Evolutionary conservation across 352 stramenopile species (phyloP), one percentile per base, ranked within the genome.

Genomic region (Phytopythium delawarense): DNA sequence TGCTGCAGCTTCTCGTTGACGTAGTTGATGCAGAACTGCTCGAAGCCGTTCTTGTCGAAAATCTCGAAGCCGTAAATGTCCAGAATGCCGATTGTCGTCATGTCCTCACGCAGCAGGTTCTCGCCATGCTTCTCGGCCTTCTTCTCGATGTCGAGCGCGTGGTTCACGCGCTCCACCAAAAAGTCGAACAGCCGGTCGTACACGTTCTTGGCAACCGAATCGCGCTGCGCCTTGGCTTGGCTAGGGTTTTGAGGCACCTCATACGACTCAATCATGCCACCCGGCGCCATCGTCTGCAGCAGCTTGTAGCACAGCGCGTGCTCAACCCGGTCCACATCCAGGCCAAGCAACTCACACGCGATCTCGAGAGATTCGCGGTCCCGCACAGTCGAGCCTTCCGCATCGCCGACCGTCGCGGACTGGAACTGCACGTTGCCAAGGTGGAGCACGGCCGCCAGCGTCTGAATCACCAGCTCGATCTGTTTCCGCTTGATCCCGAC

Each of bases 21-120:
- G 61, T 97, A 97, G 73, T 97, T 97, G 72, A 97, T 97, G 57
- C 90, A 95, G 62, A 97, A 96, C 68, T 97, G 90, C 63, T 97
- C 90, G 62, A 97, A 97, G 42, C 89, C 88, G 65, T 97, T 97
- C 42, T 88, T 88, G 54, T 97, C 78, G 61, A 98, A 98, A 23
- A 91, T 90, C 69, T 99, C 96, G 79, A 99, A 99, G 1, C 96
- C 95, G 68, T 98, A 99, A 61, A 99, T 98, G 67, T 99, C 96
- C 40, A 98, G 75, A 35, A 98, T 96, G 52, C 93, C 91, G 67
- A 98, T 88, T 57, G 71, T 94, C 20, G 76, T 84, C 78, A 92
- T 88, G 20, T 87, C 65, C 66, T 88, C 52, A 63, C 88, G 82
- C 40, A 92, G 79, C 49, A 92, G 52, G 9, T 88, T 76, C 62